Evolutionary conservation across 768 basidiomycete genomes (phyloP).

Genomic region (Lactarius sanguifluus): DNA sequence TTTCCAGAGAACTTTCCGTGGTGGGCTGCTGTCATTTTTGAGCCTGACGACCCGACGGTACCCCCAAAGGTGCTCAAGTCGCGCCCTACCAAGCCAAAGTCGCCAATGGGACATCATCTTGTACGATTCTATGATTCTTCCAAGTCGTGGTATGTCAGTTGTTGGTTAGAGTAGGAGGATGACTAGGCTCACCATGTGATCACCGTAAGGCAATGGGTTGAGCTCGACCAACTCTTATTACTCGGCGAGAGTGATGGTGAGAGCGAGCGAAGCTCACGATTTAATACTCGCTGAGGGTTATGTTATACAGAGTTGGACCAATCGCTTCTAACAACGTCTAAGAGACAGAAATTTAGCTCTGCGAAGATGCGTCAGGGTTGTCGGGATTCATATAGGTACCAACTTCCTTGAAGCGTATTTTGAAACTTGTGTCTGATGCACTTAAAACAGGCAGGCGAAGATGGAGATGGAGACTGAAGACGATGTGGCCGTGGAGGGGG

Average conservation of each 20-base stretch:
- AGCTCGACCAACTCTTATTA: conserved; percentile 52
- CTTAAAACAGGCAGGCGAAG: conserved; percentile 18
- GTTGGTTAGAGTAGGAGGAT: not conserved
- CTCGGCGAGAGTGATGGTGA: conserved; percentile 72
- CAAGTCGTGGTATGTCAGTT: conserved; percentile 54
- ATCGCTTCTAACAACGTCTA: conserved; percentile 55
- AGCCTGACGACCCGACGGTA: conserved; percentile 57
- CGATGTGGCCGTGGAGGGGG: conserved; percentile 16
- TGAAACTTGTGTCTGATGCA: not conserved
- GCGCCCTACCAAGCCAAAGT: conserved; percentile 38
- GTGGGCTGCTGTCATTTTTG: conserved; percentile 83
- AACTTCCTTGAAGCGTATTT: not conserved
- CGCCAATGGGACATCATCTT: conserved; percentile 52
- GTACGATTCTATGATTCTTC: conserved; percentile 79
- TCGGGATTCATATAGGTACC: conserved; percentile 58
- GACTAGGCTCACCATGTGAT: conserved; percentile 4
- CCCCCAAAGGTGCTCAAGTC: conserved; percentile 34
- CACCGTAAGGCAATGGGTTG: conserved; percentile 59
- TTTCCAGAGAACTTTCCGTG: conserved; percentile 70
- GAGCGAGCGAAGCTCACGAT: conserved; percentile 28
- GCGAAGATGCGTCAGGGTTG: conserved; percentile 51
- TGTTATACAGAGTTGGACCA: conserved; percentile 59
- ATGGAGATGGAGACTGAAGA: conserved; percentile 28
- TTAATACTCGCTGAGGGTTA: not conserved
- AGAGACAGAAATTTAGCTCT: conserved; percentile 62